A percentile compares a stretch with the other conserved stretches of the same genome.
These are phyloP conservation scores for Hypomontagnella submonticulosa DNA, from an alignment of 495 filamentous ascomycete genomes.

Conservation along the genomic window DNA sequence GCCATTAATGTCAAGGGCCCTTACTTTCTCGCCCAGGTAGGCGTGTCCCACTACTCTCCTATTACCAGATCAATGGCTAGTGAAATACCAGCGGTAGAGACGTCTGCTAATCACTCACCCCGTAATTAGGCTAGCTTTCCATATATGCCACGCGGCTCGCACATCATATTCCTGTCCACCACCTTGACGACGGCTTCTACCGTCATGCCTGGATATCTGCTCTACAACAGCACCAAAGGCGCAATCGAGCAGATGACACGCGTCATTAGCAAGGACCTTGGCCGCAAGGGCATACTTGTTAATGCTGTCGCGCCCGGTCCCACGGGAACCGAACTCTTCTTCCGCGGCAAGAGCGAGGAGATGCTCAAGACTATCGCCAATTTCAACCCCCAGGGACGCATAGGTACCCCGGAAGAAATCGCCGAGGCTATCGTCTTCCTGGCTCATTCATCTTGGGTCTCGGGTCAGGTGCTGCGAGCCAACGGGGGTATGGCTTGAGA, in stretches of 20 bases:
- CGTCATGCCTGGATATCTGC: conserved; percentile 68
- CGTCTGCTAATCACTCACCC: conserved; percentile 10
- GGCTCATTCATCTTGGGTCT: conserved; percentile 67
- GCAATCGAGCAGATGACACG: conserved; percentile 77
- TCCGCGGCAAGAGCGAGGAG: conserved; percentile 69
- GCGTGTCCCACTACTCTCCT: background rate
- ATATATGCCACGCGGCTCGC: conserved; percentile 67
- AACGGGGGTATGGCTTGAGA: conserved; percentile 64
- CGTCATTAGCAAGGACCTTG: conserved; percentile 72
- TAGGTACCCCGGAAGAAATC: conserved; percentile 73
- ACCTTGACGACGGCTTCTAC: conserved; percentile 56
- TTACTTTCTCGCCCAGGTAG: conserved; percentile 64
- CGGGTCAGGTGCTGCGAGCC: conserved; percentile 70
- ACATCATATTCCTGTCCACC: conserved; percentile 71
- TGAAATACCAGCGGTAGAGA: background rate
- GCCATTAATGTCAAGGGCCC: conserved; percentile 74
- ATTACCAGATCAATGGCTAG: background rate
- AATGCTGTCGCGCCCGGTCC: conserved; percentile 75
- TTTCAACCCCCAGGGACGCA: conserved; percentile 63
- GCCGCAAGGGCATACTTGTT: conserved; percentile 67
- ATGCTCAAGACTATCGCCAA: conserved; percentile 63
- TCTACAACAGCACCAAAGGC: conserved; percentile 73
- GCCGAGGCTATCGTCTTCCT: conserved; percentile 68
- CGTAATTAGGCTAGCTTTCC: conserved; percentile 69
- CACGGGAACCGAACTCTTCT: conserved; percentile 73